Percentiles rank a stretch among this genome's conserved stretches.
These are phyloP conservation scores for Euphorbia schlechtendalii DNA, from an alignment of 441 rosid species.

Conservation along the genomic window DNA sequence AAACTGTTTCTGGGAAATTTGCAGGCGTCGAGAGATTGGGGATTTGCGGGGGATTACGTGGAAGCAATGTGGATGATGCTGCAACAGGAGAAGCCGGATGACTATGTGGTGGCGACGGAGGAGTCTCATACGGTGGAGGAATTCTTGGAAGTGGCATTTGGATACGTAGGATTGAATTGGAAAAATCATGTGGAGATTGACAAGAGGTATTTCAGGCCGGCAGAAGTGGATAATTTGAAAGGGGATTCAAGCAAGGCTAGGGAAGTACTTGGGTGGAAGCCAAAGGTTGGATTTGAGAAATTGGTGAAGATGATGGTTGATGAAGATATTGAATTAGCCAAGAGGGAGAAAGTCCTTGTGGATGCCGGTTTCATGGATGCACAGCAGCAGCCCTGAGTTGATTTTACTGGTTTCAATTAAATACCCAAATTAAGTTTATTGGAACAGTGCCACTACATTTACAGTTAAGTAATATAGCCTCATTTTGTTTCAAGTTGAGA, in stretches of 20 bases:
- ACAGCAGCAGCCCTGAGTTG: constrained; percentile 65
- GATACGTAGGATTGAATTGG: constrained; percentile 77
- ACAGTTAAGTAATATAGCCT: no score
- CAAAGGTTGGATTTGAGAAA: constrained; percentile 71
- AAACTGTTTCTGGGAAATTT: constrained; percentile 76
- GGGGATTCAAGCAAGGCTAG: constrained; percentile 76
- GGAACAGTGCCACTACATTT: neutral
- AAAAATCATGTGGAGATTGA: constrained; percentile 84
- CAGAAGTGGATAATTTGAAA: constrained; percentile 73
- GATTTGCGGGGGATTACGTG: constrained; percentile 82
- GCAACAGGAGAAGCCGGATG: constrained; percentile 87
- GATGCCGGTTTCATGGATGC: constrained; percentile 87
- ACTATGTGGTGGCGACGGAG: constrained; percentile 94
- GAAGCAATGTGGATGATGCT: constrained; percentile 97
- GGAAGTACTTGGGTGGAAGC: constrained; percentile 70
- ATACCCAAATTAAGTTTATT: no score
- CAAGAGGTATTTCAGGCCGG: constrained; percentile 74
- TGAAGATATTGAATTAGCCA: constrained; percentile 68
- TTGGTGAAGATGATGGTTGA: constrained; percentile 94
- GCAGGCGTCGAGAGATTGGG: constrained; percentile 90
- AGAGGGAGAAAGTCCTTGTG: constrained; percentile 83
- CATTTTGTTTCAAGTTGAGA: neutral
- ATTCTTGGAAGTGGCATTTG: constrained; percentile 76
- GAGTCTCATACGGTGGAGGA: constrained; percentile 91
- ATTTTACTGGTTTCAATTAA: no score